phyloP scores from a whole-genome alignment of 2,329 filamentous ascomycete species.

The Aspergillus neoniger region DNA sequence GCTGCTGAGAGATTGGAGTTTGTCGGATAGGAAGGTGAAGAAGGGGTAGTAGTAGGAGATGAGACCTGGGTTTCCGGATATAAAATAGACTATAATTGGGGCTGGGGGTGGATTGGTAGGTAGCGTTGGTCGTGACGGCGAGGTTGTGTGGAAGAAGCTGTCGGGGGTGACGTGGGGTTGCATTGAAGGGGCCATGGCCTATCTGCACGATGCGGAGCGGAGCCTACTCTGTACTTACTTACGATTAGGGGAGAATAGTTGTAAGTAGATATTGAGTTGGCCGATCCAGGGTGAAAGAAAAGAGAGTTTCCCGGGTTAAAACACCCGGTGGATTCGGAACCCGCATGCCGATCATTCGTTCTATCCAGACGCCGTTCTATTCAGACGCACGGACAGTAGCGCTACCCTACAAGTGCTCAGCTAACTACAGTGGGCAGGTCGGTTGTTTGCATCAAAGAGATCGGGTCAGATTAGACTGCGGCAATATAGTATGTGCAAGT shows the following conservation, averaged over 20 bases:
- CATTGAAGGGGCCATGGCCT: not conserved
- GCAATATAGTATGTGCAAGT: not conserved
- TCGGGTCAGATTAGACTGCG: not conserved
- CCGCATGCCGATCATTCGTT: not conserved
- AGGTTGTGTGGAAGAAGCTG: constrained; percentile 31
- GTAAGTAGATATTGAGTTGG: not conserved
- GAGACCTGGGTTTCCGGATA: constrained; percentile 54
- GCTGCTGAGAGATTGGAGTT: constrained; percentile 10
- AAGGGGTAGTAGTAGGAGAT: constrained; percentile 53
- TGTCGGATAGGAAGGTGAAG: constrained; percentile 39
- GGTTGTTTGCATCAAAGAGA: not conserved
- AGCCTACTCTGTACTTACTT: not conserved
- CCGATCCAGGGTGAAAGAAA: not conserved
- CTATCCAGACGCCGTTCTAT: not conserved
- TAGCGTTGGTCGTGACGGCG: not conserved
- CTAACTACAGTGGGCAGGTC: not conserved
- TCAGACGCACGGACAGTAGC: not conserved
- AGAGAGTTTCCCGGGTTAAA: not conserved
- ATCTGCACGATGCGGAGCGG: not conserved
- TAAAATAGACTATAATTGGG: constrained; percentile 44
- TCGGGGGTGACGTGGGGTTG: constrained; percentile 31
- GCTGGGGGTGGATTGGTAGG: not conserved
- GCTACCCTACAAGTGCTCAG: not conserved
- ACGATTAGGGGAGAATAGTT: not conserved
- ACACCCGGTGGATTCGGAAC: not conserved